phyloP scores from a whole-genome alignment of 2,329 filamentous ascomycete species.

The Stagonosporopsis tanaceti region DNA sequence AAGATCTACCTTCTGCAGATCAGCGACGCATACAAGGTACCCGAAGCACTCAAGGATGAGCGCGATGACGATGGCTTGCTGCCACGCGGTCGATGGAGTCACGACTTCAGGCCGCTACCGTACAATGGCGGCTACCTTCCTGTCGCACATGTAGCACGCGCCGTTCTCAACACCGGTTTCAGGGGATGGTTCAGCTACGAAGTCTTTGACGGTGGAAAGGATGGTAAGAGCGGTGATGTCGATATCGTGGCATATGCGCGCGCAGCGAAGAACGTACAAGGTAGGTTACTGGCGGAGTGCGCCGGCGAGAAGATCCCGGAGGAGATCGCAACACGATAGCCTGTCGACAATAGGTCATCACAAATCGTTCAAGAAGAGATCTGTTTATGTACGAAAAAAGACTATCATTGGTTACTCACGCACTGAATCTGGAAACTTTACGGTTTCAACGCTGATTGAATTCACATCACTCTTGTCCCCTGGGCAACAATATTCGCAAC shows the following conservation, averaged over 20 bases:
- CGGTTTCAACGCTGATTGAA: background rate
- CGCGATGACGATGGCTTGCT: conserved; percentile 62
- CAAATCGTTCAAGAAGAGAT: background rate
- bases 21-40: conserved; percentile 74
- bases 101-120: conserved; percentile 73
- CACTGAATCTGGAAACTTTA: background rate
- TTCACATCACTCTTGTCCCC: background rate
- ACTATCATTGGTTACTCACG: background rate
- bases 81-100: conserved; percentile 74
- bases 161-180: conserved; percentile 73
- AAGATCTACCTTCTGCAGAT: conserved; percentile 81
- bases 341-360: background rate
- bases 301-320: conserved; percentile 31
- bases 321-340: conserved; percentile 24
- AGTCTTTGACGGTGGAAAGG: conserved; percentile 69
- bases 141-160: conserved; percentile 68
- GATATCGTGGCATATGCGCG: conserved; percentile 60
- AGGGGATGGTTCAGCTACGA: conserved; percentile 73
- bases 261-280: conserved; percentile 60
- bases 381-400: conserved; percentile 4
- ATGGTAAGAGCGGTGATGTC: conserved; percentile 63
- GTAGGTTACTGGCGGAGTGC: conserved; percentile 47
- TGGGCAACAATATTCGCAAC: conserved; percentile 8
- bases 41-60: conserved; percentile 62
- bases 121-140: conserved; percentile 76